Evolutionary conservation across 192 early-diverging fungal genomes (phyloP).

Genomic region (Pecoramyces ruminantium): DNA sequence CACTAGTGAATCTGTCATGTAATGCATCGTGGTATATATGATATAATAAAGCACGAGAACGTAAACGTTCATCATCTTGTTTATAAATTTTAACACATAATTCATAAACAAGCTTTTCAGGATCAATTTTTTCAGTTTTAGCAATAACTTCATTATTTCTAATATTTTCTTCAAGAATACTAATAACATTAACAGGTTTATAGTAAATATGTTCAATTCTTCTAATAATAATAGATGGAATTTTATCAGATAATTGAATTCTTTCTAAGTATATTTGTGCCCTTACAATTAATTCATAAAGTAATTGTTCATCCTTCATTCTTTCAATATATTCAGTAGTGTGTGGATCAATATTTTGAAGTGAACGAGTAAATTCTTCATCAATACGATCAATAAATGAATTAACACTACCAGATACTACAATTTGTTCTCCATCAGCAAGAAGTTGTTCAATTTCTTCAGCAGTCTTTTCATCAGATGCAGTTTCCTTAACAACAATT

Average conservation of each 20-base stretch:
- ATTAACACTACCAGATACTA: conserved; percentile 68
- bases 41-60: conserved; percentile 88
- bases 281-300: conserved; percentile 79
- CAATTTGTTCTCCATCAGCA: conserved; percentile 28
- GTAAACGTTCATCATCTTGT: conserved; percentile 59
- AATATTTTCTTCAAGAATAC: conserved; percentile 41
- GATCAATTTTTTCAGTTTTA: conserved; percentile 28
- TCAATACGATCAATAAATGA: conserved; percentile 84
- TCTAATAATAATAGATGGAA: conserved; percentile 63
- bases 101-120: conserved; percentile 48
- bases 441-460: conserved; percentile 29
- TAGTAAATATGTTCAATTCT: conserved; percentile 93
- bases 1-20: conserved; percentile 81
- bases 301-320: conserved; percentile 69
- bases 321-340: conserved; percentile 91
- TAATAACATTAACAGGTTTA: conserved; percentile 81
- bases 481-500: conserved; percentile 51
- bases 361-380: conserved; percentile 90
- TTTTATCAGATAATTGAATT: conserved; percentile 26
- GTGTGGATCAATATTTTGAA: conserved; percentile 93
- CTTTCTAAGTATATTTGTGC: conserved; percentile 74
- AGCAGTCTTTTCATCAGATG: conserved; percentile 44
- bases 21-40: conserved; percentile 96
- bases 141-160: conserved; percentile 16
- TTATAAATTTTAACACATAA: conserved; percentile 82